A percentile compares a stretch with the other conserved stretches of the same genome.
Evolutionary conservation across 192 early-diverging fungal genomes (phyloP).

Genomic region (Allomyces javanicus): DNA sequence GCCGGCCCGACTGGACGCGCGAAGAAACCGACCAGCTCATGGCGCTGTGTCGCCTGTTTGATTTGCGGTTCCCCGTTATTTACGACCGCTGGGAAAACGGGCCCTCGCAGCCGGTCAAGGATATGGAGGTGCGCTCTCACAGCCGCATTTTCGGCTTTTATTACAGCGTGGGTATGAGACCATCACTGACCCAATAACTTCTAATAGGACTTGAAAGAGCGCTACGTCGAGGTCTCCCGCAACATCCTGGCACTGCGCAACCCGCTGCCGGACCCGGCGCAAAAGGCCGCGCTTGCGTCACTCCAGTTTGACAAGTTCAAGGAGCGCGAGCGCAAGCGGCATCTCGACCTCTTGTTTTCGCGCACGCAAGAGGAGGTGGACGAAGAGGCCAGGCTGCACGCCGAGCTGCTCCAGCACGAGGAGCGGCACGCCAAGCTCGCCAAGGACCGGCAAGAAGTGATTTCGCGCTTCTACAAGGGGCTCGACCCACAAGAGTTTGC

Average conservation of each 20-base stretch:
- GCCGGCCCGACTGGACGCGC: constrained; percentile 46
- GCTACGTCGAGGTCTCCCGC: constrained; percentile 54
- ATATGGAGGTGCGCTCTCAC: constrained; percentile 6
- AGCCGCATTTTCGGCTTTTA: no score
- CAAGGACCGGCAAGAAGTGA: no score
- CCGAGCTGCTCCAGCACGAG: no score
- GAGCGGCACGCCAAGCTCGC: no score
- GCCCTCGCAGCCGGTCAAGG: constrained; percentile 4
- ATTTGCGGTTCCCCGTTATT: constrained; percentile 70
- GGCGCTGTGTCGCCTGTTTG: constrained; percentile 45
- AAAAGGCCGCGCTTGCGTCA: constrained; percentile 11
- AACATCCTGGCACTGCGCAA: constrained; percentile 38
- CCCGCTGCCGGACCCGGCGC: constrained; percentile 12
- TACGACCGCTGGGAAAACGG: constrained; percentile 55
- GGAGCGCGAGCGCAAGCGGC: constrained; percentile 66
- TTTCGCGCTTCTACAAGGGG: no score
- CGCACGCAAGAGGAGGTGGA: constrained; percentile 61
- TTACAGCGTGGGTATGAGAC: no score
- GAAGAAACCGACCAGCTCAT: constrained; percentile 75
- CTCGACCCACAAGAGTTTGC: no score
- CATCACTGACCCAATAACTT: constrained; percentile 9
- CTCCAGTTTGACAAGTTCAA: constrained; percentile 31
- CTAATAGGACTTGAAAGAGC: constrained; percentile 58
- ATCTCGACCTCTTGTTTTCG: constrained; percentile 44
- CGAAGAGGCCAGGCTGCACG: neutral